Base-by-base conservation (phyloP, 192 early-diverging fungal species). In the Linnemannia hyalina region DNA sequence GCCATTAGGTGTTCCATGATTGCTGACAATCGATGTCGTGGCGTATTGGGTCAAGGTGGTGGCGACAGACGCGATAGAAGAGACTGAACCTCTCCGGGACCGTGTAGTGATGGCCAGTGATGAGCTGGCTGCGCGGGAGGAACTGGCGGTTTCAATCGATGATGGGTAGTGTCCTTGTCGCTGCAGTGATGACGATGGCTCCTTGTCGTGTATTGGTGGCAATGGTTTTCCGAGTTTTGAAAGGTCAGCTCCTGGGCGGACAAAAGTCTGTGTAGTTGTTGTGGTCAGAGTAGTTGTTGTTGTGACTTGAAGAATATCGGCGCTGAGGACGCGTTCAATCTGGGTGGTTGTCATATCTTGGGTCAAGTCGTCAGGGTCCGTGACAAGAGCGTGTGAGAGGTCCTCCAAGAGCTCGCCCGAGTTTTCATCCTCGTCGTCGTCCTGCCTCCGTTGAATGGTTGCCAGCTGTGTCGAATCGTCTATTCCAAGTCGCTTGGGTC, bases 341-440 rank as follows among this genome's bases (percentile, higher is more conserved):
- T 85, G 83, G 18, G 83, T 85, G 0, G 78, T 85, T 0, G 83
- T 80, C 83, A 85, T 85, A 26, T 85, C 83, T 44, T 85, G 38
- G 26, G 83, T 85, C n/a, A 85, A 78, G 68, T 85, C 83, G 18
- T 85, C 83, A 8, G 83, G 83, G 41, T 85, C 83, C 1, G 83
- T 85, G 18, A 85, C 75, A 23, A 85, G 70, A 0, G 81, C 82
- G 35, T 81, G 78, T 23, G 87, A 83, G 29, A 82, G 78, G 54
- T 82, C 82, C 49, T 76, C 80, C 42, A 88, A 41, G 22, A 86
- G 70, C 32, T 85, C 88, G 1, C 88, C 75, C 20, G 75, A 70
- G 41, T 80, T 80, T 22, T 81, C 81, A 3, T 83, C 78, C 65
- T 91, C 91, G 40, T 91, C 86, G 70, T 88, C 87, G 38, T 89